Evolutionary conservation across 225 moss, liverwort and hornwort species (phyloP).

Genomic region (Lunularia cruciata): DNA sequence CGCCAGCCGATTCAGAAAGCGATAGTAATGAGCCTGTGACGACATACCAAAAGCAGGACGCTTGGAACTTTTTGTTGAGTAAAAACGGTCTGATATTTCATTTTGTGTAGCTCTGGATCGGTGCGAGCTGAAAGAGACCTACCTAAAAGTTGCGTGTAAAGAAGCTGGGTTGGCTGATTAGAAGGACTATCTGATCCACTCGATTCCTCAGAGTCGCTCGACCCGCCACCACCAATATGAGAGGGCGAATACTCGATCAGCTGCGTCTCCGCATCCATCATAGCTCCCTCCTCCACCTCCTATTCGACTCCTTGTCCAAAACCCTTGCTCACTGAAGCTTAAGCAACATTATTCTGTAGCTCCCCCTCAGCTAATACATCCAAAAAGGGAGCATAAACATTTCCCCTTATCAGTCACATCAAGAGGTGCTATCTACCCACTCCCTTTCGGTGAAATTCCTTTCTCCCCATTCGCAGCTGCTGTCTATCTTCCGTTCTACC

Average conservation of each 20-base stretch:
- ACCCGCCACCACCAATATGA: conserved; percentile 20
- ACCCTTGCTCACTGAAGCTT: not conserved
- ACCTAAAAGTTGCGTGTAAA: conserved; percentile 44
- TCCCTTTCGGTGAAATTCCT: not conserved
- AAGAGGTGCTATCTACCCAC: not conserved
- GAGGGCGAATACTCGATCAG: conserved; percentile 29
- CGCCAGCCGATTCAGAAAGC: too few relatives aligned
- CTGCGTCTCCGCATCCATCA: conserved; percentile 38
- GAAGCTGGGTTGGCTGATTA: conserved; percentile 38
- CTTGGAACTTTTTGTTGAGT: too few relatives aligned
- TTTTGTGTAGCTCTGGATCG: conserved; percentile 2
- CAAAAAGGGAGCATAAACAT: not conserved
- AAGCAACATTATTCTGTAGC: not conserved
- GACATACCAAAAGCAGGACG: too few relatives aligned
- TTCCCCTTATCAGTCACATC: not conserved
- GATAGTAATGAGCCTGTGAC: too few relatives aligned
- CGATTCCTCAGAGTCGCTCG: conserved; percentile 32
- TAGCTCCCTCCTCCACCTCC: not conserved
- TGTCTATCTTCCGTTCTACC: not conserved
- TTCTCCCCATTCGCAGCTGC: conserved; percentile 1
- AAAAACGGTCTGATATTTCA: too few relatives aligned
- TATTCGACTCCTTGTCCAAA: not conserved
- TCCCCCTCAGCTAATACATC: not conserved
- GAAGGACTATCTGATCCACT: conserved; percentile 30
- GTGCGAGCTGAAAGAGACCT: conserved; percentile 1